A percentile compares a stretch with the other conserved stretches of the same genome.
Conservation (phyloP, 805 yeast species). For the Brettanomyces nanus region DNA sequence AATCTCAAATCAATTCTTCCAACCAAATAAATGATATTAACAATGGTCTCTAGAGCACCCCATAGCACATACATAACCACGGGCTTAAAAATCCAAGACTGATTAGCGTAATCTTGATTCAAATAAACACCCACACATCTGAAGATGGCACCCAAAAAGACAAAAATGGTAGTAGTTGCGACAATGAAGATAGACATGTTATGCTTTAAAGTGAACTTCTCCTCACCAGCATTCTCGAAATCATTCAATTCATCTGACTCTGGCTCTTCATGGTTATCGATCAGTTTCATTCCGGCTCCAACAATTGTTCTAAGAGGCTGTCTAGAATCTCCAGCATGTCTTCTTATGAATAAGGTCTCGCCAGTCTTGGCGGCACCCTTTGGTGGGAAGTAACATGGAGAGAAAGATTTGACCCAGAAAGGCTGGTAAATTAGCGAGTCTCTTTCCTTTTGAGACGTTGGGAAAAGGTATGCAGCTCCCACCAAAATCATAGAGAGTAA, state of each 20-base stretch:
- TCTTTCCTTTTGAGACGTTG: constrained; percentile 45
- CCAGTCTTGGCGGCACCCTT: constrained; percentile 37
- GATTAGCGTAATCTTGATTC: constrained; percentile 21
- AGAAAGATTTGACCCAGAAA: constrained; percentile 68
- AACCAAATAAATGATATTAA: constrained; percentile 47
- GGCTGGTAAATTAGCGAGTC: constrained; percentile 55
- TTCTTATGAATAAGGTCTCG: constrained; percentile 14
- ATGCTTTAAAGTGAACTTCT: constrained; percentile 32
- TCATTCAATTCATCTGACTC: constrained; percentile 16
- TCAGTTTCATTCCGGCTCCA: constrained; percentile 17
- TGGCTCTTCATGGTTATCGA: constrained; percentile 4
- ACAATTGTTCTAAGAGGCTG: constrained; percentile 21
- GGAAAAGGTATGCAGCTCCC: constrained; percentile 41
- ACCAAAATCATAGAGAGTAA: constrained; percentile 43
- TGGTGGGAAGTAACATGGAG: constrained; percentile 49
- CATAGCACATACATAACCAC: constrained; percentile 60
- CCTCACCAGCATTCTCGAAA: constrained; percentile 14
- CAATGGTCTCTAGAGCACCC: constrained; percentile 58
- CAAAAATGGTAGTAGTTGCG: constrained; percentile 36
- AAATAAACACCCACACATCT: constrained; percentile 42
- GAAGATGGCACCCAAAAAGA: constrained; percentile 42
- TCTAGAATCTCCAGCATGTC: constrained; percentile 12
- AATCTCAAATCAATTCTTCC: constrained; percentile 70
- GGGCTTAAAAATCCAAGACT: constrained; percentile 41
- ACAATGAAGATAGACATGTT: constrained; percentile 42